Conservation (phyloP, 257 asterid species). For the Solanum virginianum region DNA sequence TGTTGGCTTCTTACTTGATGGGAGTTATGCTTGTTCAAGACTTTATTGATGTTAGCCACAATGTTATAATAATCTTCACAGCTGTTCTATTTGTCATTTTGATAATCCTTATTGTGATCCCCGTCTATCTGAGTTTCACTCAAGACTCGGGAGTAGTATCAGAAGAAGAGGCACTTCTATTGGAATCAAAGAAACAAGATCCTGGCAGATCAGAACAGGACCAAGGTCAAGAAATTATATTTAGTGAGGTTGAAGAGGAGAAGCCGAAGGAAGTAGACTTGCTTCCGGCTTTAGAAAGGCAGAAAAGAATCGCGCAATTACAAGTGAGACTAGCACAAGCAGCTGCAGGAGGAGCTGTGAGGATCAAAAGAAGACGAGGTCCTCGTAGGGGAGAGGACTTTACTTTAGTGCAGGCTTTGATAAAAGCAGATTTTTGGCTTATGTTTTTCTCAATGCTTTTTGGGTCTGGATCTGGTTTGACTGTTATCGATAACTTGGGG, state of each 20-base stretch:
- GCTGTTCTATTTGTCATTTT: conserved; percentile 20
- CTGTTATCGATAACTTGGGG: conserved; percentile 55
- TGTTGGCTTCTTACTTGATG: conserved; percentile 43
- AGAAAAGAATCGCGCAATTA: conserved; percentile 39
- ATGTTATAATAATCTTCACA: conserved; percentile 24
- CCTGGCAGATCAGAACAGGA: conserved; percentile 14
- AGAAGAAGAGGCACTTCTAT: conserved; percentile 29
- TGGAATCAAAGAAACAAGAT: conserved; percentile 20
- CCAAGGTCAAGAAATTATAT: conserved; percentile 23
- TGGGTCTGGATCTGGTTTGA: conserved; percentile 58
- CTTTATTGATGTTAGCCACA: conserved; percentile 19
- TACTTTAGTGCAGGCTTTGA: conserved; percentile 41
- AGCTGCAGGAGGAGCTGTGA: conserved; percentile 65
- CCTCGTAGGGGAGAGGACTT: conserved; percentile 60
- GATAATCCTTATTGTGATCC: conserved; percentile 31
- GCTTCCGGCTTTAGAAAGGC: conserved; percentile 40
- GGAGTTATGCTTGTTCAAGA: conserved; percentile 55
- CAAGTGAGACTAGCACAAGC: conserved; percentile 46
- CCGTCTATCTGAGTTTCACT: conserved; percentile 15
- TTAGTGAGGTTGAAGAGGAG: conserved; percentile 51
- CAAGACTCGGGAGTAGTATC: conserved; percentile 10
- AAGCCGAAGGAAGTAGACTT: conserved; percentile 36
- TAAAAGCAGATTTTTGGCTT: conserved; percentile 56
- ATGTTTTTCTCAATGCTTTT: conserved; percentile 46
- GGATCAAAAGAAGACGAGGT: conserved; percentile 33